Percentiles rank a stretch among this genome's conserved stretches.
Evolutionary conservation across 371 early-diverging fungal species (phyloP).

Genomic region (Circinella minor): DNA sequence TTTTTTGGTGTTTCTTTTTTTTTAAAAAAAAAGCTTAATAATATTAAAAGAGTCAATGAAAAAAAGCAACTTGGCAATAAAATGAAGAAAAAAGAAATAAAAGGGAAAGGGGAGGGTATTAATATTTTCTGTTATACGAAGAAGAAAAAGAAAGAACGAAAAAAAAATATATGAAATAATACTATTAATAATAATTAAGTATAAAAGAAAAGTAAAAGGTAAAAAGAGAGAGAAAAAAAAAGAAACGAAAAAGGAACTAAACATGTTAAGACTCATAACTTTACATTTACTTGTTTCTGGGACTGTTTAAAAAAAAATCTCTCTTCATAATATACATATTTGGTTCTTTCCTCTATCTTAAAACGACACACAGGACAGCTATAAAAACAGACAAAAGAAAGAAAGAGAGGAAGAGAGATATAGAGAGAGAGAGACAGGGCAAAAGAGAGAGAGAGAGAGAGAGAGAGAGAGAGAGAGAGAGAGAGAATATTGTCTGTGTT

Average conservation of each 20-base stretch:
- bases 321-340: no score
- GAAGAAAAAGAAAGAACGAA: conserved; percentile 2
- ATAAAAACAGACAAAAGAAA: neutral
- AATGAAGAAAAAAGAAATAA: conserved; percentile 7
- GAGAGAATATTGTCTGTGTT: neutral
- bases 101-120: neutral
- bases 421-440: neutral
- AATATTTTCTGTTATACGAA: neutral
- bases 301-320: no score
- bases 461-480: neutral
- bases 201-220: neutral
- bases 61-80: neutral
- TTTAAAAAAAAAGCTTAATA: neutral
- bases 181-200: no score
- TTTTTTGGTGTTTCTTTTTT: no score
- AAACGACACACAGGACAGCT: no score
- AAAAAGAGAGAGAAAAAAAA: conserved; percentile 6
- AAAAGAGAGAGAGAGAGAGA: neutral
- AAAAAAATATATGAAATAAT: no score
- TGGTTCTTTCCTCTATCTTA: no score
- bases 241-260: no score
- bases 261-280: no score
- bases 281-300: no score
- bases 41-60: neutral
- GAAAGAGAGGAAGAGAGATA: conserved; percentile 9